A percentile compares a stretch with the other conserved stretches of the same genome.
Evolutionary conservation across 257 asterid species (phyloP).

Genomic region (Solanum ossicruentum): DNA sequence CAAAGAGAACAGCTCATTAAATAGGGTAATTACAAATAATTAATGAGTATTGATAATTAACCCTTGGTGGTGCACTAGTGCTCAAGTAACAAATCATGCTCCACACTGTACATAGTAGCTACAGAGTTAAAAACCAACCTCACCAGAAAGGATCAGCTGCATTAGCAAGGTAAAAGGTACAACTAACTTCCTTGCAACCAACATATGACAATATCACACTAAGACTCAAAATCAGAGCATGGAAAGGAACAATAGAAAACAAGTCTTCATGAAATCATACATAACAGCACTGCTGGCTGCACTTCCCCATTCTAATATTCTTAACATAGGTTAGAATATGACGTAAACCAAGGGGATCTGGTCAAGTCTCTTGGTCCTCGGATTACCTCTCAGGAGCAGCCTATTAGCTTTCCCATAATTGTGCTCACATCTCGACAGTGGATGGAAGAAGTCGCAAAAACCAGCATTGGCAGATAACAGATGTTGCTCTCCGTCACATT

Average conservation of each 20-base stretch:
- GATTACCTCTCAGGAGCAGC: constrained; percentile 13
- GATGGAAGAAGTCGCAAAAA: constrained; percentile 4
- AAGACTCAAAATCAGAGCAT: neutral
- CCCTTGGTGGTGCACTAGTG: neutral
- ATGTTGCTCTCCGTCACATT: constrained; percentile 13
- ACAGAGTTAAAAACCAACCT: neutral
- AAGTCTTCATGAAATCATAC: constrained; percentile 16
- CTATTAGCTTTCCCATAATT: constrained; percentile 8
- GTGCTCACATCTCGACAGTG: neutral
- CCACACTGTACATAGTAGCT: neutral
- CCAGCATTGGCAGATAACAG: constrained; percentile 4
- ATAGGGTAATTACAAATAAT: too few relatives aligned
- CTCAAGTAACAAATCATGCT: neutral
- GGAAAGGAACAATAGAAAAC: neutral
- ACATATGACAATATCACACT: neutral
- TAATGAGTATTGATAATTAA: too few relatives aligned
- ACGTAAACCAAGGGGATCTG: constrained; percentile 20
- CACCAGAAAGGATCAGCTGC: neutral
- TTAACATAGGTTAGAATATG: constrained; percentile 30
- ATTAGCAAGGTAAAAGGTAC: neutral
- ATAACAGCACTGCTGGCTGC: constrained; percentile 24
- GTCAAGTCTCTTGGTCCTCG: constrained; percentile 19
- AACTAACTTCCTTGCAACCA: constrained; percentile 12
- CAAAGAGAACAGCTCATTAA: too few relatives aligned
- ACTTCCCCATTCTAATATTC: constrained; percentile 17